Conservation (phyloP, 2,329 filamentous ascomycete species). For the Apiospora sp. region DNA sequence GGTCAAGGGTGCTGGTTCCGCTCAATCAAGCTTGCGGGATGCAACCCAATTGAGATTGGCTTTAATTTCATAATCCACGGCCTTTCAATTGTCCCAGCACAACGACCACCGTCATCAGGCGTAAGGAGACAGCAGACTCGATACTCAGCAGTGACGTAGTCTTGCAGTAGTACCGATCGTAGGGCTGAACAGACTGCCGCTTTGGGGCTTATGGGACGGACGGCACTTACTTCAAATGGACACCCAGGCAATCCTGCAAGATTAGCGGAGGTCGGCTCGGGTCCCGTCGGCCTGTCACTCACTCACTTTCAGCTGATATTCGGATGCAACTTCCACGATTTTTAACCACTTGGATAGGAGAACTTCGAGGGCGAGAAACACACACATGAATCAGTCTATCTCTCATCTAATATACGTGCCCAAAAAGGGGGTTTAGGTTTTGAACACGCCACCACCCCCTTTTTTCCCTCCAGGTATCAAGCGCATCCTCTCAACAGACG, state of each 20-base stretch:
- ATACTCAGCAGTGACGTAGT: conserved; percentile 4
- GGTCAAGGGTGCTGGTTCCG: not conserved
- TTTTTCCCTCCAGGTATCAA: not conserved
- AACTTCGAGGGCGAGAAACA: not conserved
- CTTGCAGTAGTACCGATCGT: conserved; percentile 17
- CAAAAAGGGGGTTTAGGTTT: not conserved
- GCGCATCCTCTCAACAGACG: not conserved
- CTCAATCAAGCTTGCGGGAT: conserved; percentile 18
- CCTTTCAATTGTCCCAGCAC: not conserved
- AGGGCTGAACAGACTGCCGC: conserved; percentile 15
- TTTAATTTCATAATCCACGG: not conserved
- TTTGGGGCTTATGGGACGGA: not conserved
- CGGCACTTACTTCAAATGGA: not conserved
- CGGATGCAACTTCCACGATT: no score
- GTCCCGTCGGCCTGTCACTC: not conserved
- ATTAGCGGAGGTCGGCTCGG: not conserved
- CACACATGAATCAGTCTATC: not conserved
- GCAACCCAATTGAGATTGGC: conserved; percentile 8
- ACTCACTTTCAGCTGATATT: not conserved
- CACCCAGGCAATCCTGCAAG: not conserved
- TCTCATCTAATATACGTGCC: not conserved
- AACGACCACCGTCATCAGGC: not conserved
- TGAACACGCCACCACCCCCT: not conserved
- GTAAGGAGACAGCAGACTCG: not conserved
- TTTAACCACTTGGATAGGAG: not conserved